A percentile compares a stretch with the other conserved stretches of the same genome.
Evolutionary conservation across 805 yeast species (phyloP).

Genomic region (Phaffomyces opuntiae): DNA sequence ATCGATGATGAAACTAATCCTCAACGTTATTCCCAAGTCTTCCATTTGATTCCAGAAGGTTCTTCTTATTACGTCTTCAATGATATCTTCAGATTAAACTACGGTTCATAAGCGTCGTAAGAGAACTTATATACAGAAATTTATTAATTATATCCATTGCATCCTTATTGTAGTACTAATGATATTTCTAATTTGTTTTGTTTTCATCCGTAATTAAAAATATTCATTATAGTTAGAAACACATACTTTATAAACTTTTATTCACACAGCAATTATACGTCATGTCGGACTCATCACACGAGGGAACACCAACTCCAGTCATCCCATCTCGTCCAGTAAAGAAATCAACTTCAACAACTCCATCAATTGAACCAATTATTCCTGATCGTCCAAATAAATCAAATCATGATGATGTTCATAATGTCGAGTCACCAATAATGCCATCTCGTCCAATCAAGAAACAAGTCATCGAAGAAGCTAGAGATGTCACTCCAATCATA

Average conservation of each 20-base stretch:
- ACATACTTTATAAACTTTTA: too few species aligned
- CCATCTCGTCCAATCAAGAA: not conserved
- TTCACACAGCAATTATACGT: not conserved
- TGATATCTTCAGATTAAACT: slow-evolving; percentile 94
- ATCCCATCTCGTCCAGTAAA: slow-evolving; percentile 17
- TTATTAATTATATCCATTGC: too few species aligned
- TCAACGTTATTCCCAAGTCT: slow-evolving; percentile 95
- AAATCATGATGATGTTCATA: not conserved
- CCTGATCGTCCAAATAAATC: not conserved
- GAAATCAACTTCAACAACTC: slow-evolving; percentile 2
- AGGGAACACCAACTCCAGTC: slow-evolving; percentile 9
- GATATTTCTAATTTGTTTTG: not conserved
- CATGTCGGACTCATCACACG: not conserved
- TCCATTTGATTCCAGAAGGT: slow-evolving; percentile 92
- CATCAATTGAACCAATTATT: slow-evolving; percentile 1
- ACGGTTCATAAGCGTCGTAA: slow-evolving; percentile 33
- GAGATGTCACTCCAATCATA: not conserved
- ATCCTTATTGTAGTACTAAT: too few species aligned
- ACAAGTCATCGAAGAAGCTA: too few species aligned
- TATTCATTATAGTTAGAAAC: too few species aligned
- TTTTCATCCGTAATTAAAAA: not conserved
- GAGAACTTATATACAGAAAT: too few species aligned
- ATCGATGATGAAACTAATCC: slow-evolving; percentile 91
- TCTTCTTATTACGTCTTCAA: slow-evolving; percentile 89
- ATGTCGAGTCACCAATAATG: not conserved